Percentiles rank a stretch among this genome's conserved stretches.
These are phyloP conservation scores for Nigrospora oryzae DNA, from an alignment of 2,329 filamentous ascomycete genomes.

Conservation along the genomic window DNA sequence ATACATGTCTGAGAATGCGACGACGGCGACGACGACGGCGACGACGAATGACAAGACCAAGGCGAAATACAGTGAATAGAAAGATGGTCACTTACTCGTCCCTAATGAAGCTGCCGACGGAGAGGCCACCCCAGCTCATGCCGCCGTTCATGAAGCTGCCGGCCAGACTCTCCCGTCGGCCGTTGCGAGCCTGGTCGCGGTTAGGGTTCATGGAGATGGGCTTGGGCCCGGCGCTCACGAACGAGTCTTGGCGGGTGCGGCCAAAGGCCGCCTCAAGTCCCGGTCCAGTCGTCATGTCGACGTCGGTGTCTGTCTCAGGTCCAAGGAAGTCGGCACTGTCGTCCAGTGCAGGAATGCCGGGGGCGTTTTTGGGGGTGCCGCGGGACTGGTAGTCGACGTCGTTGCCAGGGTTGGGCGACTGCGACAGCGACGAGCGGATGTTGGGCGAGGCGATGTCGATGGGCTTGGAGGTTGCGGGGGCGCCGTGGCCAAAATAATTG, in stretches of 20 bases:
- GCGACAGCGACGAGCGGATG: constrained; percentile 12
- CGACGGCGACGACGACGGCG: no score
- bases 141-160: constrained; percentile 61
- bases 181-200: constrained; percentile 45
- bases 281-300: constrained; percentile 51
- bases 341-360: not conserved
- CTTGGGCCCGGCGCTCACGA: constrained; percentile 56
- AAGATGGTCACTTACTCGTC: constrained; percentile 72
- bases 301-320: constrained; percentile 18
- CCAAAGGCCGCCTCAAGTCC: constrained; percentile 50
- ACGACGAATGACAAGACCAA: no score
- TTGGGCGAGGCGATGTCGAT: constrained; percentile 22
- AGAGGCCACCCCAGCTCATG: constrained; percentile 96
- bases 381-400: constrained; percentile 9
- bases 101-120: constrained; percentile 91
- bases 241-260: constrained; percentile 55
- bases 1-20: no score
- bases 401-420: constrained; percentile 10
- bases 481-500: constrained; percentile 16
- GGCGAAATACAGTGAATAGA: not conserved
- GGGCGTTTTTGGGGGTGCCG: constrained; percentile 3
- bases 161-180: constrained; percentile 52
- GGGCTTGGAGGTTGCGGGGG: constrained; percentile 22
- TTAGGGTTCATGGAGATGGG: constrained; percentile 61
- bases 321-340: not conserved